A percentile compares a stretch with the other conserved stretches of the same genome.
Conservation (phyloP, 371 early-diverging fungal genomes). For the Mortierella sp. region DNA sequence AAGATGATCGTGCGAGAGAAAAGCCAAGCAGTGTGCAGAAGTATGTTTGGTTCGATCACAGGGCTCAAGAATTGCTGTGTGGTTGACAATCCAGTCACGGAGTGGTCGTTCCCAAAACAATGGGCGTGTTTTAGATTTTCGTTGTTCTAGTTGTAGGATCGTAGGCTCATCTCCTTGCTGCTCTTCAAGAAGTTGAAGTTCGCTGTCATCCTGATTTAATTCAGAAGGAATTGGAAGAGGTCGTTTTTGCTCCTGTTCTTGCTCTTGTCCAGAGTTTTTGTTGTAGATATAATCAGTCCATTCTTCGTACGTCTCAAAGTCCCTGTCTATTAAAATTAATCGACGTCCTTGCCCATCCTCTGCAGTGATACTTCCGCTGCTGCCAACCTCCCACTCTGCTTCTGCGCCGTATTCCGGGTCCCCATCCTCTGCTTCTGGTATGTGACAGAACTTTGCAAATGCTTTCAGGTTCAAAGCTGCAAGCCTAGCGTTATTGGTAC, state of each 20-base stretch:
- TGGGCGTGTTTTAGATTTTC: conserved; percentile 21
- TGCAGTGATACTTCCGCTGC: neutral
- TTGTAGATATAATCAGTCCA: conserved; percentile 31
- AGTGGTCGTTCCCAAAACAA: conserved; percentile 41
- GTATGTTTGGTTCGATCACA: conserved; percentile 29
- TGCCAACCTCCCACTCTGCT: neutral
- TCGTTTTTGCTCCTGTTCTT: conserved; percentile 2
- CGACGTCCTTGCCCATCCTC: conserved; percentile 7
- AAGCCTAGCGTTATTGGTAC: conserved; percentile 38
- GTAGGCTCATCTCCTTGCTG: neutral
- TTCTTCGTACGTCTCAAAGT: conserved; percentile 38
- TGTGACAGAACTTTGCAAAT: conserved; percentile 27
- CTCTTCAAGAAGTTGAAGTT: neutral
- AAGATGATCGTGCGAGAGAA: conserved; percentile 36
- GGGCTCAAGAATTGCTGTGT: conserved; percentile 33
- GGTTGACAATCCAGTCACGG: conserved; percentile 40
- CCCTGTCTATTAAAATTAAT: neutral
- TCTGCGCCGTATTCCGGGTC: neutral
- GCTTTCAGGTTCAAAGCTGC: conserved; percentile 19
- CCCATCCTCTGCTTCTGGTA: neutral
- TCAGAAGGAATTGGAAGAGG: neutral
- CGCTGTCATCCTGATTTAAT: neutral
- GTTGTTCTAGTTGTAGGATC: neutral
- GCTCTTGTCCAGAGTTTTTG: conserved; percentile 34
- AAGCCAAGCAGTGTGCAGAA: conserved; percentile 37